A percentile compares a stretch with the other conserved stretches of the same genome.
Conservation (phyloP, 129 eudicot genomes). For the Artemisia tridentata region DNA sequence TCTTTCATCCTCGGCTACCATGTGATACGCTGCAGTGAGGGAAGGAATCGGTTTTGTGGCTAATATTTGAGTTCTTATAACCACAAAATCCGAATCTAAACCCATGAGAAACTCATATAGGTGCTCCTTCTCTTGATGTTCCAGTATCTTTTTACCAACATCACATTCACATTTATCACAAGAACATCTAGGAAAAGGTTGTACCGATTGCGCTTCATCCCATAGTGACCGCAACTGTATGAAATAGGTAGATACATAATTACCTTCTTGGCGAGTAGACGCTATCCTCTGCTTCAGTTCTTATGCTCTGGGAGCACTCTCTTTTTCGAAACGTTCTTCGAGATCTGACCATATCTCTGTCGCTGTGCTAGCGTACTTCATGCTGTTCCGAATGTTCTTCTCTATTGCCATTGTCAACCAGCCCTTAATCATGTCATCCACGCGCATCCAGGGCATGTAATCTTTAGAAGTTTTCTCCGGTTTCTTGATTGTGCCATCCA, state of each 20-base stretch:
- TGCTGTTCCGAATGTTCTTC: not conserved
- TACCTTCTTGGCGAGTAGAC: not conserved
- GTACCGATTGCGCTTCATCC: not conserved
- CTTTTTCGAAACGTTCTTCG: not conserved
- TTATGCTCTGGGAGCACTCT: not conserved
- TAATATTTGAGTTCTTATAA: too few relatives aligned
- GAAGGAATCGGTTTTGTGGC: too few relatives aligned
- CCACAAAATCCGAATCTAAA: too few relatives aligned
- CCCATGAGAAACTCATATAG: not conserved
- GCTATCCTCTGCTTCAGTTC: not conserved
- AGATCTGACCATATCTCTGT: not conserved
- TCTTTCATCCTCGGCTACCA: too few relatives aligned
- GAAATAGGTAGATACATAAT: not conserved
- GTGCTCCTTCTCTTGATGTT: not conserved
- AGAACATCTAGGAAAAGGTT: not conserved
- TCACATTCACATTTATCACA: not conserved
- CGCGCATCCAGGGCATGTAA: not conserved
- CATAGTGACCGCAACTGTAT: not conserved
- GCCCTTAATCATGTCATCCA: not conserved
- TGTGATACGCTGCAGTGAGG: too few relatives aligned
- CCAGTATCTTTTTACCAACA: not conserved
- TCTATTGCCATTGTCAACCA: not conserved
- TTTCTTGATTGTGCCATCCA: too few relatives aligned
- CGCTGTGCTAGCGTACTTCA: not conserved
- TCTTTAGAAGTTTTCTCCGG: too few relatives aligned